Base-by-base conservation (phyloP, 2,329 filamentous ascomycete genomes). In the Alternaria dauci region DNA sequence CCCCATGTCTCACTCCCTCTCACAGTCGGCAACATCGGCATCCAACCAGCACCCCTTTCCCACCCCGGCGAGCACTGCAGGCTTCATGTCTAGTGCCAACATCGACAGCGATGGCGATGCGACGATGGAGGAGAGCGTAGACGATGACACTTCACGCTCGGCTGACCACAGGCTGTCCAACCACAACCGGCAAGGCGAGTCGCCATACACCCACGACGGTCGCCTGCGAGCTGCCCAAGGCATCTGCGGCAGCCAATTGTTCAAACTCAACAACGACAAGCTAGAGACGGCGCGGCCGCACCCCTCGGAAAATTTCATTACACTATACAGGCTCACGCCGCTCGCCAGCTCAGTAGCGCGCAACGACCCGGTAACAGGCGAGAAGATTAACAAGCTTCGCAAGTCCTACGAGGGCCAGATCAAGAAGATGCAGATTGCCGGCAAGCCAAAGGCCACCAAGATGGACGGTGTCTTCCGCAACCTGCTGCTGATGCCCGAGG, bases 381-480 rank as follows among this genome's bases (percentile, higher is more conserved):
- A 88, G 71, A 90, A 90, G 78, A 89, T 83, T 62, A 84, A 89
- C 76, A 85, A 86, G 72, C 80, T 90, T 42, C 81, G 88, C 39
- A 86, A 85, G 68, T 84, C 82, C 34, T 86, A 86, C 68, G 83
- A 84, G 68, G 81, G 81, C 50, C 84, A 85, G 65, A 81, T 85
- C 61, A 84, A 84, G 68, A 75, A 75, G 39, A 72, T 86, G 58
- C 78, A 79, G 43, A 78, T 85, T 16, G 78, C 81, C 26, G 84
- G 84, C 48, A 81, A 81, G 63, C 81, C 82, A 59, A 84, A 85
- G 70, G 76, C 82, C 16, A 71, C 75, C 36, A 78, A 80, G 67
- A 78, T 79, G 66, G 76, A 80, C 55, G 68, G 71, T 26, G 71
- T 74, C 11, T 77, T 77, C 46, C 70, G 64, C 14, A 55, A 77